Base-by-base conservation (phyloP, 2,329 filamentous ascomycete genomes). In the Pseudogymnoascus sp. region DNA sequence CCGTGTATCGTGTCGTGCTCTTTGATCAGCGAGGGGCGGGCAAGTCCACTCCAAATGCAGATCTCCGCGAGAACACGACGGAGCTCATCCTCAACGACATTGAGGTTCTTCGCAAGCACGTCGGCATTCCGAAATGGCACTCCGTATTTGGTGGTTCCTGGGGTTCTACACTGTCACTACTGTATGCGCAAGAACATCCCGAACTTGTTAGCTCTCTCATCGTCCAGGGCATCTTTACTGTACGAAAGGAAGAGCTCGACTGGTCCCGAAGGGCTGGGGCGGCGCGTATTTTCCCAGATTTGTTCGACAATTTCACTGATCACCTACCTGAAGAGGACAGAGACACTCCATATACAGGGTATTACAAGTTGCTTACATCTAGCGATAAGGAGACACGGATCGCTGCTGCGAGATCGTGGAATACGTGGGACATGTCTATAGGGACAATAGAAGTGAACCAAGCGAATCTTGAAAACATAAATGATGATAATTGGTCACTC, bases 141-240 rank as follows among this genome's bases (percentile, higher is more conserved):
- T 63, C 75, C 43, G 75, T 81, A 3, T 81, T 80, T 64, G 79
- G 79, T 40, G 78, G 78, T 1, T 80, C 78, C 1, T 81, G 79
- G 79, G 79, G 79, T 35, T 77, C 76, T 3, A 78, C 78, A 0
- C 72, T 81, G 14, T 70, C 77, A 0, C 70, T 81, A 0, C 72
- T 76, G 24, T 81, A 81, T 67, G 70, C 79, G 0, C 74, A 81
- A 65, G 72, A 73, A 0, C 74, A 80, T 37, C 75, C 79, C 0
- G 70, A 74, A 0, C 67, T 67, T 11, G 75, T 78, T 11, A 66
- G 74, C 1, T 74, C 74, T 7, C 66, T 81, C 5, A 73, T 79
- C 10, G 68, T 80, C 4, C 72, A 77, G 14, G 78, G 78, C 2
- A 74, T 80, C 35, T 80, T 80, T 66, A 71, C 73, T 0, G 66